Evolutionary conservation across 2,329 filamentous ascomycete species (phyloP), one percentile per base, ranked within the genome.

Genomic region (Chaetomium globosum): DNA sequence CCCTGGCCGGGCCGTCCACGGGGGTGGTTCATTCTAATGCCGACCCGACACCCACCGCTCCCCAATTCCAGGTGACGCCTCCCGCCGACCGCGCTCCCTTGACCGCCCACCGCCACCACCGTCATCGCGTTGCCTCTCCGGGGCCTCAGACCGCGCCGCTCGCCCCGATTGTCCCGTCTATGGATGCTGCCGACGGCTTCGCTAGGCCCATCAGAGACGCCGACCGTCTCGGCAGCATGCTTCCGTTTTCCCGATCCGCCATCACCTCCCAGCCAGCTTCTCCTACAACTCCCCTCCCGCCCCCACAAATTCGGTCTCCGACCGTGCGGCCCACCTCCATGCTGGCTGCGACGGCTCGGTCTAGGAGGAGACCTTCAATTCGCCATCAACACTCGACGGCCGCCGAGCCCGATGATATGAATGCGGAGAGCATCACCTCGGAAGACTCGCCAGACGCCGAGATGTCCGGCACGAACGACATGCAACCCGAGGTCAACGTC

Each of bases 201-300:
- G 86, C 95, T 66, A 87, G 93, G 59, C 91, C 90, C 8, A 89
- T 94, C 43, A 89, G 92, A 70, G 91, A 96, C 74, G 83, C 87
- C 53, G 92, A 98, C 75, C 87, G 93, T 66, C 84, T 95, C 65
- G 91, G 90, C 55, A 95, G 90, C 60, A 96, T 95, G 88, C 82
- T 89, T 53, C 86, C 89, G 7, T 85, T 89, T 49, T 81, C 89
- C 61, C 85, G 90, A 68, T 82, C 85, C 12, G 89, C 90, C 61
- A 79, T 93, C 61, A 85, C 85, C 51, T 97, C 94, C n/a, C 93
- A 96, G 75, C 95, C 95, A 9, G 91, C 93, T 64, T 97, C 93
- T 13, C 93, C 93, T 0, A 95, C 92, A 7, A 96, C 93, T 0
- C 93, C 93, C 16, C 83, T 90, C 53, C 89, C 89, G 55, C 87